Evolutionary conservation across 345 rosid genomes (phyloP).

Genomic region (Boechera divaricarpa): DNA sequence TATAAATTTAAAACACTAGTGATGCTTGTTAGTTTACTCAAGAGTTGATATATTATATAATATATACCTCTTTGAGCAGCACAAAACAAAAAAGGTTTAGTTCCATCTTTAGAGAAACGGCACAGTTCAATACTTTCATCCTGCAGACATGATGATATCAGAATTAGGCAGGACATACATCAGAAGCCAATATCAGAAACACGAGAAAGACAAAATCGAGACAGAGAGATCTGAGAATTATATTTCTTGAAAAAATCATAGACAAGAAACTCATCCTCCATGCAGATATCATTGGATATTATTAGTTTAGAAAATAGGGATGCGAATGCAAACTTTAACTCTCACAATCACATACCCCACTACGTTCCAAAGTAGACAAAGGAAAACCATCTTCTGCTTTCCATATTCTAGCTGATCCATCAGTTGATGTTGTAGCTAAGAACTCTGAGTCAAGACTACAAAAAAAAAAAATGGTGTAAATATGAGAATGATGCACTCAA

Average conservation of each 20-base stretch:
- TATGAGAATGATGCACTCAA: slow-evolving; percentile 32
- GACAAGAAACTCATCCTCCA: background rate
- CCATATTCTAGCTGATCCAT: slow-evolving; percentile 97
- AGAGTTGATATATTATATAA: slow-evolving; percentile 6
- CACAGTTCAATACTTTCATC: slow-evolving; percentile 88
- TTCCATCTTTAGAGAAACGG: slow-evolving; percentile 91
- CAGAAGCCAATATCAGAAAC: slow-evolving; percentile 17
- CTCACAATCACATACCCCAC: slow-evolving; percentile 54
- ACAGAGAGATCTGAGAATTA: background rate
- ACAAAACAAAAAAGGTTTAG: slow-evolving; percentile 89
- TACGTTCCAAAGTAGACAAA: slow-evolving; percentile 70
- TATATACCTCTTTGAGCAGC: slow-evolving; percentile 70
- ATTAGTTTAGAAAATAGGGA: background rate
- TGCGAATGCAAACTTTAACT: slow-evolving; percentile 5
- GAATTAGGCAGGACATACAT: background rate
- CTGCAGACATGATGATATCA: slow-evolving; percentile 47
- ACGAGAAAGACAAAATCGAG: background rate
- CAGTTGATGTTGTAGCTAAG: slow-evolving; percentile 84
- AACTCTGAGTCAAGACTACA: slow-evolving; percentile 89
- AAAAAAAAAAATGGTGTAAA: slow-evolving; percentile 41
- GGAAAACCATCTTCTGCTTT: slow-evolving; percentile 85
- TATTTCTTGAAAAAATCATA: background rate
- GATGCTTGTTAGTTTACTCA: background rate
- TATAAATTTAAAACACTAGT: background rate
- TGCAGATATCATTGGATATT: background rate